Evolutionary conservation across 257 asterid species (phyloP), one percentile per base, ranked within the genome.

Genomic region (Rauvolfia tetraphylla): DNA sequence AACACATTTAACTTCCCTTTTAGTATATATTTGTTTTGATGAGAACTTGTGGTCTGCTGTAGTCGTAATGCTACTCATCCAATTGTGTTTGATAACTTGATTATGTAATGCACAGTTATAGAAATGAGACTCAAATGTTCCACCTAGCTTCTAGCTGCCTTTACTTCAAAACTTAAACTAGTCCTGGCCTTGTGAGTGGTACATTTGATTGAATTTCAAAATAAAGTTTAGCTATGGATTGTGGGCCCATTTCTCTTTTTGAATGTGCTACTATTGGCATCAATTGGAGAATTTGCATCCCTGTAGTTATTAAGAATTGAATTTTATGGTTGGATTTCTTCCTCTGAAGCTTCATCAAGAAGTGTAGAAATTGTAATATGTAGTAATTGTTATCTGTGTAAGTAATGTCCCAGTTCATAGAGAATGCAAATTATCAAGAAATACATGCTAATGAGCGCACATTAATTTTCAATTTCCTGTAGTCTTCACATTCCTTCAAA

Each of bases 321-420:
- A 7, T 33, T 20, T 65, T 65, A 48, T 36, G 48, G 48, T 36
- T 63, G 13, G 39, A 8, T 65, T 2, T 63, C 46, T 34, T 63
- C 27, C 29, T 66, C 22, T 67, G 18, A 67, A 67, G 44, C 20
- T 67, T 36, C 18, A 6, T 38, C 51, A 34, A 33, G 48, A 67
- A 22, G 33, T 23, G 10, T 22, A 67, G 4, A 67, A 10, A 33
- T 23, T 67, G 17, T 67, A 22, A 23, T 27, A 8, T 67, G 4
- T 66, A 34, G 71, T 67, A 39, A 67, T 38, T 67, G 42, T 67
- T 46, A 67, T 67, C 72, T 67, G 31, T 4, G 2, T n/a, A 67
- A 8, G 20, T 22, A 36, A 18, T 22, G 44, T 22, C 51, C 71
- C 29, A 22, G 9, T 36, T 20, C 9, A 10, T 67, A 38, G 31